Conservation (phyloP, 2,329 filamentous ascomycete species). For the Waltergamsia citrina region DNA sequence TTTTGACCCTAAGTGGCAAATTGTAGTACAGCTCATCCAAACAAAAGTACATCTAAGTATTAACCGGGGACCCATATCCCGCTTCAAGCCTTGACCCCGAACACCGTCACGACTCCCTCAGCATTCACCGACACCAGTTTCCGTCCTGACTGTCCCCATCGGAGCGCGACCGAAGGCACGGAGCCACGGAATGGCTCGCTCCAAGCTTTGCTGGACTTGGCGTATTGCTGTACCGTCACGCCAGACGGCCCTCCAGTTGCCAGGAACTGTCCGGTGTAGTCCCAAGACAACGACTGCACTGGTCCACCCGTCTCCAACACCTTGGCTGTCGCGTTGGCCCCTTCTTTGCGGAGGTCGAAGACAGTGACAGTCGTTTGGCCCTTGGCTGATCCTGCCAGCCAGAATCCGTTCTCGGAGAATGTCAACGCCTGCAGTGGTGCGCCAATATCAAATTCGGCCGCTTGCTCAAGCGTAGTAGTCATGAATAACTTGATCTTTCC, state of each 20-base stretch:
- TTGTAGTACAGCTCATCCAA: no score
- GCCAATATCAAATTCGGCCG: slow-evolving; percentile 62
- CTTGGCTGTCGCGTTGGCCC: slow-evolving; percentile 72
- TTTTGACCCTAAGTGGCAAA: no score
- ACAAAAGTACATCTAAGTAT: no score
- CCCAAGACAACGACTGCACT: slow-evolving; percentile 75
- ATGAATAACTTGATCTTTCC: slow-evolving; percentile 86
- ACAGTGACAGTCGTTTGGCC: slow-evolving; percentile 72
- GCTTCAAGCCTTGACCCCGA: slow-evolving; percentile 43
- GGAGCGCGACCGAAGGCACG: slow-evolving; percentile 60
- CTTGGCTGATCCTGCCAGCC: slow-evolving; percentile 77
- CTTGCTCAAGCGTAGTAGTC: slow-evolving; percentile 63
- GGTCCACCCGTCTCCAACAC: slow-evolving; percentile 74
- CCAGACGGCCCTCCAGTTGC: slow-evolving; percentile 73
- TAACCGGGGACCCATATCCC: no score
- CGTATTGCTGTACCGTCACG: slow-evolving; percentile 81
- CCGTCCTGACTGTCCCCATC: slow-evolving; percentile 69
- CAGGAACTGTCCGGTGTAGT: slow-evolving; percentile 91
- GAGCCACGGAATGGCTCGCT: slow-evolving; percentile 74
- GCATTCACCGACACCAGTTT: slow-evolving; percentile 65
- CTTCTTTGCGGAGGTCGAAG: slow-evolving; percentile 88
- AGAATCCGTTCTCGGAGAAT: slow-evolving; percentile 96
- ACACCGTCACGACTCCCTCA: slow-evolving; percentile 66
- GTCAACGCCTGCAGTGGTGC: slow-evolving; percentile 65
- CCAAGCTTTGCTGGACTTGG: slow-evolving; percentile 82